Evolutionary conservation across 371 early-diverging fungal species (phyloP).

Genomic region (Dipsacomyces acuminosporus): DNA sequence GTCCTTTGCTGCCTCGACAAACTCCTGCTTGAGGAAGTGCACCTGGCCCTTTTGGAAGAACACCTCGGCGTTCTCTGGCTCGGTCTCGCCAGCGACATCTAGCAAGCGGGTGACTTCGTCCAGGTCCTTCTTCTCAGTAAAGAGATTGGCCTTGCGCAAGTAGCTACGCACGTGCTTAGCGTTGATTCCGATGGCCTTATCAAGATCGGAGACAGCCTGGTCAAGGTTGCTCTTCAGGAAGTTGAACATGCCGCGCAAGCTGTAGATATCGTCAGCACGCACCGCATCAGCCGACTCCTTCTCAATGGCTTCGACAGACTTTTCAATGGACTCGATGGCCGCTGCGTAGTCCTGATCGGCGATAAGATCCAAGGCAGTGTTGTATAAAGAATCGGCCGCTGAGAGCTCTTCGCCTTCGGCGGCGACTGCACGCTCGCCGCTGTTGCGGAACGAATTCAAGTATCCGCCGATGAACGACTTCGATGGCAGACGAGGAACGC

Average conservation of each 20-base stretch:
- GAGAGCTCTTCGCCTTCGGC: conserved; percentile 42
- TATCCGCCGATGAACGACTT: conserved; percentile 86
- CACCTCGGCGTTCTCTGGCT: conserved; percentile 44
- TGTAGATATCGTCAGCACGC: conserved; percentile 64
- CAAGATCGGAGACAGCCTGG: conserved; percentile 66
- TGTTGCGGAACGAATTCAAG: conserved; percentile 78
- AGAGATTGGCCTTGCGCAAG: conserved; percentile 84
- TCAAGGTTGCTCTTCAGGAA: conserved; percentile 83
- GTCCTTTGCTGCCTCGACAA: conserved; percentile 74
- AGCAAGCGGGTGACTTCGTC: conserved; percentile 33
- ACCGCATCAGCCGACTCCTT: conserved; percentile 51
- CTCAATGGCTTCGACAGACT: conserved; percentile 57
- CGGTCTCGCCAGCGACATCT: conserved; percentile 23
- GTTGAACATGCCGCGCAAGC: conserved; percentile 79
- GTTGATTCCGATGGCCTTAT: conserved; percentile 74
- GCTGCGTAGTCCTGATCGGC: conserved; percentile 59
- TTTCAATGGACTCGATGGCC: conserved; percentile 63
- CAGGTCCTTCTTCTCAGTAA: conserved; percentile 66
- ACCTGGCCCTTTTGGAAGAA: conserved; percentile 49
- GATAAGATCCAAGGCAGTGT: conserved; percentile 51
- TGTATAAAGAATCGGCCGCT: conserved; percentile 46
- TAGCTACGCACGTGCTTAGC: conserved; percentile 75
- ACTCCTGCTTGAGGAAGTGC: conserved; percentile 72
- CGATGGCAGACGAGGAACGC: conserved; percentile 75
- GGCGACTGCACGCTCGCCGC: conserved; percentile 48